These are phyloP conservation scores for Lablab purpureus DNA, from an alignment of 306 rosid species.

Conservation along the genomic window DNA sequence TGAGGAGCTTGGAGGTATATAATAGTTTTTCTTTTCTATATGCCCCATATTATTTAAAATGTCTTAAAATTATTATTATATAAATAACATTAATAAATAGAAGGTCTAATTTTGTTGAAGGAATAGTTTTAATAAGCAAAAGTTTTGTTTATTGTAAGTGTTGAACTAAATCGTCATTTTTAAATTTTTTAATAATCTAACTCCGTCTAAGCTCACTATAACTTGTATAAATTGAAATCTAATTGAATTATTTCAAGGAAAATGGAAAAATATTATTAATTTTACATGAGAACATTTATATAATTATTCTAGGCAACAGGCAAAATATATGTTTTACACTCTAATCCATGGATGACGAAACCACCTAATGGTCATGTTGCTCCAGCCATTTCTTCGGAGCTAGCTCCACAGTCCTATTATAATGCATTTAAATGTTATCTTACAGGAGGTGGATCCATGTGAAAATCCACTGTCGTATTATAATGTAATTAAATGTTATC, in stretches of 20 bases:
- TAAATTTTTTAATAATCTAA: conserved; percentile 8
- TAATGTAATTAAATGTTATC: conserved; percentile 40
- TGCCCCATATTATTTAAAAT: not conserved
- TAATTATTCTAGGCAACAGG: conserved; percentile 5
- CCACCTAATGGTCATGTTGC: conserved; percentile 20
- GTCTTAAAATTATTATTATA: not conserved
- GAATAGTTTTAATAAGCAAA: not conserved
- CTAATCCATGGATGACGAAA: conserved; percentile 1
- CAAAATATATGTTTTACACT: conserved; percentile 4
- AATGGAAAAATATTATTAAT: conserved; percentile 4
- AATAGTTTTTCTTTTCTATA: not conserved
- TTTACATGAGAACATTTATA: conserved; percentile 11
- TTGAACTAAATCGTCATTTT: conserved; percentile 27
- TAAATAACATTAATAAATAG: conserved; percentile 13
- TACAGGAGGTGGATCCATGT: too few species aligned
- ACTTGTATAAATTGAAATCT: not conserved
- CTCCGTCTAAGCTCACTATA: conserved; percentile 19
- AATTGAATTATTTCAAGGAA: conserved; percentile 3
- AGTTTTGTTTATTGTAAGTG: conserved; percentile 7
- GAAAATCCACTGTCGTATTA: too few species aligned
- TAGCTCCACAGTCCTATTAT: conserved; percentile 37
- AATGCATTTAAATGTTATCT: too few species aligned
- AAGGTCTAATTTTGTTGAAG: not conserved
- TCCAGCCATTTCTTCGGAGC: conserved; percentile 29
- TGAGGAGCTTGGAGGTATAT: conserved; percentile 85